Conservation (phyloP, 2,329 filamentous ascomycete species). For the Raffaelea ambrosiae region DNA sequence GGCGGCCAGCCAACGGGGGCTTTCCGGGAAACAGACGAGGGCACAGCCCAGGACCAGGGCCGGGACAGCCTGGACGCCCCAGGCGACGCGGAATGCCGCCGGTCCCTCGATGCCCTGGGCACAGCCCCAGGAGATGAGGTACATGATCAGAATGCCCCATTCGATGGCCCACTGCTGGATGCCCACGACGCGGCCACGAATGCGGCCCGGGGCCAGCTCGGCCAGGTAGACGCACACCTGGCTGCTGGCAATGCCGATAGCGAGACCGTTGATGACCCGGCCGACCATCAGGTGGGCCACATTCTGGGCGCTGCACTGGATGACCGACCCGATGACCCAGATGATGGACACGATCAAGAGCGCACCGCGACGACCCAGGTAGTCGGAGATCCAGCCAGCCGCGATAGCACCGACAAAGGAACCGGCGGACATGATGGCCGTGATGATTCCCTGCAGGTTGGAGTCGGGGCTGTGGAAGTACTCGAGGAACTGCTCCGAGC, state of each 20-base stretch:
- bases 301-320: conserved; percentile 51
- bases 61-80: too few relatives aligned
- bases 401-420: conserved; percentile 40
- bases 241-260: conserved; percentile 58
- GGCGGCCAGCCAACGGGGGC: too few relatives aligned
- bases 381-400: conserved; percentile 41
- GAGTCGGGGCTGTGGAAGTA: conserved; percentile 41
- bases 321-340: conserved; percentile 49
- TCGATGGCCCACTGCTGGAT: conserved; percentile 70
- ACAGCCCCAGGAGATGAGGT: too few relatives aligned
- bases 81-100: too few relatives aligned
- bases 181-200: conserved; percentile 58
- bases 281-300: conserved; percentile 45
- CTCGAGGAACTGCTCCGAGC: conserved; percentile 39
- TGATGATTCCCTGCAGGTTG: conserved; percentile 42
- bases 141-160: conserved; percentile 62
- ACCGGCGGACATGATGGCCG: conserved; percentile 41
- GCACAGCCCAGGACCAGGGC: too few relatives aligned
- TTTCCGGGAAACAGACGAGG: too few relatives aligned
- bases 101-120: too few relatives aligned
- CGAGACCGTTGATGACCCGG: conserved; percentile 54
- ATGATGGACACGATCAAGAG: conserved; percentile 36
- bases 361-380: conserved; percentile 34
- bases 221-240: conserved; percentile 62
- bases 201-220: conserved; percentile 50